These are phyloP conservation scores for Byssochlamys sp. DNA, from an alignment of 2,329 filamentous ascomycete genomes.

Conservation along the genomic window DNA sequence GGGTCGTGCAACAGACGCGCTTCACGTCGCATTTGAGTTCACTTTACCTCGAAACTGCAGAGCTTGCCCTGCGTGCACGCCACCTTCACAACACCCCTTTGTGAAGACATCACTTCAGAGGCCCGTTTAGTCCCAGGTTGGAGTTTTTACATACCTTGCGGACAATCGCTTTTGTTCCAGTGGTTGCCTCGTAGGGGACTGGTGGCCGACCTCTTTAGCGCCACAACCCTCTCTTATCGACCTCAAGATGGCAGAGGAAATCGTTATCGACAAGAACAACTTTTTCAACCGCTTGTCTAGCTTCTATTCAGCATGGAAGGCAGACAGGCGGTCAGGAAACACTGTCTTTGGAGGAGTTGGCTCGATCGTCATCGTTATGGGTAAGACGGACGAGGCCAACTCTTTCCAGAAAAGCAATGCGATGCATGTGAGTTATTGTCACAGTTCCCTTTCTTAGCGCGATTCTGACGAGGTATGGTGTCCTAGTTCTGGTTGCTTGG, in stretches of 20 bases:
- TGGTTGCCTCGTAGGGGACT: neutral
- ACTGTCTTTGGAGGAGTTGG: constrained; percentile 73
- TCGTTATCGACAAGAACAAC: constrained; percentile 85
- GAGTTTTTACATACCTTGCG: neutral
- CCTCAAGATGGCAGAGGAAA: constrained; percentile 58
- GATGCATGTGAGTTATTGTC: constrained; percentile 62
- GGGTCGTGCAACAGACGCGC: neutral
- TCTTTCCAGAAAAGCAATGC: constrained; percentile 94
- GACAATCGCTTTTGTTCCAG: neutral
- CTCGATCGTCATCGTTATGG: constrained; percentile 83
- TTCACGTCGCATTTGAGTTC: neutral
- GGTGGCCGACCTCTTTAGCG: neutral
- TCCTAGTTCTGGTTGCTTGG: constrained; percentile 89
- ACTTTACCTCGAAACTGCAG: neutral
- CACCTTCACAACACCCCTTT: neutral
- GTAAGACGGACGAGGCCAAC: constrained; percentile 81
- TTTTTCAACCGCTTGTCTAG: constrained; percentile 89
- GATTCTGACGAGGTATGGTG: constrained; percentile 5
- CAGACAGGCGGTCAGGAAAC: constrained; percentile 82
- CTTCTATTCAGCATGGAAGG: constrained; percentile 87
- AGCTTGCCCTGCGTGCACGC: neutral
- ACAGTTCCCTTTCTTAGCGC: neutral
- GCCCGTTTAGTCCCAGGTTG: neutral
- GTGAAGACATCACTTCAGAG: neutral
- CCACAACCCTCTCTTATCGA: neutral